Base-by-base conservation (phyloP, 106 monocot species). In the Allium cepa region DNA sequence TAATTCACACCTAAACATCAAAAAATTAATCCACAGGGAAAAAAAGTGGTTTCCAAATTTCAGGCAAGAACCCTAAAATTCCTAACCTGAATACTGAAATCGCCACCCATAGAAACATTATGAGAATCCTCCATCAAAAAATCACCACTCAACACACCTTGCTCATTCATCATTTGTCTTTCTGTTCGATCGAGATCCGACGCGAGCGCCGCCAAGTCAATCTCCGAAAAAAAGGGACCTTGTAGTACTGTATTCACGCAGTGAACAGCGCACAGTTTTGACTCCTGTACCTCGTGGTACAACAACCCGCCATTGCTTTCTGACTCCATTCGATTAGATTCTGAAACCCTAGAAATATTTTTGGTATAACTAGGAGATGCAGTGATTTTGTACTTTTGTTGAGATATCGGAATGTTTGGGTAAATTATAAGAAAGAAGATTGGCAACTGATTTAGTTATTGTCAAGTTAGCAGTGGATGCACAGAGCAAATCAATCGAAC, bases 211-310 rank as follows among this genome's bases (percentile, higher is more conserved):
- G 88, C 88, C 53, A 93, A 86, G 66, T 93, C 93, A 67, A 93
- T 22, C 76, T 93, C 93, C n/a, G 93, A 81, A 77, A 93, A 93
- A 81, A 89, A 93, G 56, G 93, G 93, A 6, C 93, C 93, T 57
- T 93, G 93, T 2, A 93, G 72, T 51, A 89, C 79, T 15, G 93
- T 89, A 86, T 93, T 93, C 28, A 93, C 89, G 79, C 93, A 93
- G 81, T 93, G 93, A 47, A 93, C 93, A 45, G 93, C 93, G 84
- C 93, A 93, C 17, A 93, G 86, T 83, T 93, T 93, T 59, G 76
- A 79, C 67, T 93, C 89, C 79, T 93, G 93, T 16, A 89, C 86
- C 86, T 93, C 89, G 83, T 93, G 93, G 86, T 93, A 93, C 64
- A 93, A 77, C 67, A 93, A 57, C 59, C 93, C 93, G 47, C 89